Conservation (phyloP, 2,329 filamentous ascomycete species). For the Mycosphaerella arachidis region DNA sequence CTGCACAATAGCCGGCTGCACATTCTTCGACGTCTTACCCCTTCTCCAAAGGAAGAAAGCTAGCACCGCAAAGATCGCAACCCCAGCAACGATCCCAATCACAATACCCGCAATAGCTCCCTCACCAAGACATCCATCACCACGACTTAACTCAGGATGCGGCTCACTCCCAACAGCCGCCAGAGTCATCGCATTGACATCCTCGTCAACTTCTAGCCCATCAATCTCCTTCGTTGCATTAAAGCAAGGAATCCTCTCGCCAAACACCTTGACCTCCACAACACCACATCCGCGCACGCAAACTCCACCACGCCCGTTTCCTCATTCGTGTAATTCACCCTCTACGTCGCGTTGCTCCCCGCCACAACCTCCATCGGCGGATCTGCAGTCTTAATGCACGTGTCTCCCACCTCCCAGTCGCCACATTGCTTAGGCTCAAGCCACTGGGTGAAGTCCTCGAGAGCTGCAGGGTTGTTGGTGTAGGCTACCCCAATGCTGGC, state of each 20-base stretch:
- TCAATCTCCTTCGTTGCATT: slow-evolving; percentile 42
- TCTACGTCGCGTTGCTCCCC: slow-evolving; percentile 44
- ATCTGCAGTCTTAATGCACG: slow-evolving; percentile 42
- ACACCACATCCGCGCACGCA: slow-evolving; percentile 47
- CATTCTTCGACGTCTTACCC: slow-evolving; percentile 5
- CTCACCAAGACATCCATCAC: slow-evolving; percentile 31
- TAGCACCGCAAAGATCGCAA: slow-evolving; percentile 24
- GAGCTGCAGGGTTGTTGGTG: slow-evolving; percentile 39
- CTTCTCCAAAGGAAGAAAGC: slow-evolving; percentile 13
- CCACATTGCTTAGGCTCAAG: slow-evolving; percentile 34
- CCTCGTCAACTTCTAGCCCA: slow-evolving; percentile 21
- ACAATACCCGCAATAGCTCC: slow-evolving; percentile 44
- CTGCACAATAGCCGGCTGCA: slow-evolving; percentile 2
- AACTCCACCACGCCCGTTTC: slow-evolving; percentile 43
- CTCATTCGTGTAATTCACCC: slow-evolving; percentile 42
- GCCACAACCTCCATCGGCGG: slow-evolving; percentile 32
- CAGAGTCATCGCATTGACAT: slow-evolving; percentile 26
- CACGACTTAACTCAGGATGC: slow-evolving; percentile 4
- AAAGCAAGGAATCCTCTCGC: slow-evolving; percentile 43
- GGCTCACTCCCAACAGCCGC: slow-evolving; percentile 13
- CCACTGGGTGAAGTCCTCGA: slow-evolving; percentile 39
- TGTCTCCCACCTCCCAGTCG: slow-evolving; percentile 41
- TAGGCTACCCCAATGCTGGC: slow-evolving; percentile 54
- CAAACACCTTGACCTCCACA: slow-evolving; percentile 39
- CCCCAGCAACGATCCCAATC: slow-evolving; percentile 22